These are phyloP conservation scores for Glycine latifolia DNA, from an alignment of 306 rosid species.

Conservation along the genomic window DNA sequence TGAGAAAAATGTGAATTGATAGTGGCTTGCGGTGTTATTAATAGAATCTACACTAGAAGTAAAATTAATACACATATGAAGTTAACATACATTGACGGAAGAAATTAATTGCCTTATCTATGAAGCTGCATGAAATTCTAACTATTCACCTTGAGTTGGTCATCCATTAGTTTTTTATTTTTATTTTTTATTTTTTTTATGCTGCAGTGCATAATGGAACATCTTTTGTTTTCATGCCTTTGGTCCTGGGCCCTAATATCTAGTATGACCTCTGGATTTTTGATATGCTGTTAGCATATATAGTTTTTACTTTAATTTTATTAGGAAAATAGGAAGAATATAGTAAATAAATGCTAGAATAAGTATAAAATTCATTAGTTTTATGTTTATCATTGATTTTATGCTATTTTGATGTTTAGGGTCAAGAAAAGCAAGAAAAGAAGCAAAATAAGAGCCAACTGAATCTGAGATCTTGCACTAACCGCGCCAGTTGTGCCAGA, in stretches of 20 bases:
- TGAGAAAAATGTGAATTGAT: constrained; percentile 5
- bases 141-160: background rate
- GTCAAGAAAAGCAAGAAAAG: too few species aligned
- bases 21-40: background rate
- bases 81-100: background rate
- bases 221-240: background rate
- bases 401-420: too few species aligned
- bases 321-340: too few species aligned
- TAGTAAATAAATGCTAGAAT: too few species aligned
- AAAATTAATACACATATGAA: constrained; percentile 5
- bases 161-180: background rate
- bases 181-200: too few species aligned
- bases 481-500: too few species aligned
- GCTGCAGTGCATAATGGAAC: background rate
- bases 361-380: too few species aligned
- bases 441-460: too few species aligned
- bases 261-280: background rate
- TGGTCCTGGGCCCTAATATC: background rate
- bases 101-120: background rate
- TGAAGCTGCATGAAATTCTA: background rate
- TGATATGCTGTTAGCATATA: too few species aligned
- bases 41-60: background rate
- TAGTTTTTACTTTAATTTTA: too few species aligned
- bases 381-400: too few species aligned
- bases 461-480: too few species aligned